Evolutionary conservation across 805 yeast genomes (phyloP).

Genomic region (Candida golubevii): DNA sequence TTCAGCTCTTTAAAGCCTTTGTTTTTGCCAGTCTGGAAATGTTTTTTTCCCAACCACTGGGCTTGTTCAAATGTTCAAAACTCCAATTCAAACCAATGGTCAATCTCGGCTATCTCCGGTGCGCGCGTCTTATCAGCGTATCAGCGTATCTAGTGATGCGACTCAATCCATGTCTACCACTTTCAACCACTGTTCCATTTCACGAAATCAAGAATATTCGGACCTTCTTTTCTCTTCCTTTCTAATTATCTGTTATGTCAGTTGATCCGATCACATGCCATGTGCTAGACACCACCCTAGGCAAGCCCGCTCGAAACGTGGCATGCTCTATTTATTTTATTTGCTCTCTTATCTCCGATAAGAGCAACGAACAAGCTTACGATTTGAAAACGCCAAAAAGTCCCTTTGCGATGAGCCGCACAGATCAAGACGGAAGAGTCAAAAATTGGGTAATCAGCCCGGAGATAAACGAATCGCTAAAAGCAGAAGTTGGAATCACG

Average conservation of each 20-base stretch:
- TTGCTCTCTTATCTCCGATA: conserved; percentile 21
- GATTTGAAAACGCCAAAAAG: conserved; percentile 17
- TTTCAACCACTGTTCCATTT: neutral
- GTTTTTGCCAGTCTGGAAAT: no score
- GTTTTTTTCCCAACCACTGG: no score
- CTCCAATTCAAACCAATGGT: no score
- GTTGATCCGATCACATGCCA: conserved; percentile 79
- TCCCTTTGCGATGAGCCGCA: conserved; percentile 64
- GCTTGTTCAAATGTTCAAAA: no score
- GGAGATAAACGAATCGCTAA: conserved; percentile 10
- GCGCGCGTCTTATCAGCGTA: no score
- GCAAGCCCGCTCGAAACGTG: conserved; percentile 80
- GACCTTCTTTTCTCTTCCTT: neutral
- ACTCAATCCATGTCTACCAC: no score
- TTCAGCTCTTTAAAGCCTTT: no score
- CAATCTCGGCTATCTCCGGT: no score
- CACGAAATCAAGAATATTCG: neutral
- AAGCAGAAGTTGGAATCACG: conserved; percentile 27
- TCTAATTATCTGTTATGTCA: conserved; percentile 16
- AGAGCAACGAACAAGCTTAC: conserved; percentile 25
- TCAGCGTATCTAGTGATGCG: no score
- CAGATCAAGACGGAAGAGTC: conserved; percentile 81
- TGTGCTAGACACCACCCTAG: conserved; percentile 76
- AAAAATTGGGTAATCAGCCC: conserved; percentile 58
- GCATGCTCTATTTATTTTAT: conserved; percentile 54